Percentiles rank a stretch among this genome's conserved stretches.
Evolutionary conservation across 169 alveolate species (phyloP).

Genomic region (Cryptosporidium muris): DNA sequence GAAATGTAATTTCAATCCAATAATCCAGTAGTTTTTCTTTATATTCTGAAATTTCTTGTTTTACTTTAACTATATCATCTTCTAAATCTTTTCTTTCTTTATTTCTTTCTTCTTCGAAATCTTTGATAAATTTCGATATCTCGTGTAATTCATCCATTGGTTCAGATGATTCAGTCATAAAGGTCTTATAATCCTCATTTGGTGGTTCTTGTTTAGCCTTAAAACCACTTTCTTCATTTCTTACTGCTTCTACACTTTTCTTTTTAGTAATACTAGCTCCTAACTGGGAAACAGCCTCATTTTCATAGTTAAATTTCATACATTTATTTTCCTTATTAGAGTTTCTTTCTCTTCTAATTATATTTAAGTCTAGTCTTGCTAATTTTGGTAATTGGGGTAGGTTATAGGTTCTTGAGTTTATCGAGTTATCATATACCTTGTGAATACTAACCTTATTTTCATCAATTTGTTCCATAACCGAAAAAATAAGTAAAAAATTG

Average conservation of each 20-base stretch:
- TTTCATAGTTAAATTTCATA: neutral
- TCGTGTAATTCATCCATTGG: neutral
- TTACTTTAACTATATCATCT: neutral
- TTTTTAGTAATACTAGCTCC: constrained; percentile 52
- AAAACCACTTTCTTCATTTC: neutral
- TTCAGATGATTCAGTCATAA: neutral
- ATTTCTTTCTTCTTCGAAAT: too few relatives aligned
- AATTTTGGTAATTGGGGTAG: constrained; percentile 46
- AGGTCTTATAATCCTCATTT: neutral
- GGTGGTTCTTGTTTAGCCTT: neutral
- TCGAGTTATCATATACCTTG: neutral
- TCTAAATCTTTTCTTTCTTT: too few relatives aligned
- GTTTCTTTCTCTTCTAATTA: neutral
- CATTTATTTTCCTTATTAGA: constrained; percentile 2
- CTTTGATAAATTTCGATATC: too few relatives aligned
- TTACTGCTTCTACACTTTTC: constrained; percentile 8
- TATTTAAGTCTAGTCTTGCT: constrained; percentile 17
- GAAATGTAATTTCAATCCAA: constrained; percentile 63
- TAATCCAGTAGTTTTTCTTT: constrained; percentile 48
- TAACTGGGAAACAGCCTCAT: constrained; percentile 20
- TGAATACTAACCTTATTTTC: neutral
- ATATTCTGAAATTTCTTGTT: constrained; percentile 4
- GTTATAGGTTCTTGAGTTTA: neutral
- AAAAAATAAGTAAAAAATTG: too few relatives aligned
- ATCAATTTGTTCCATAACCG: neutral